phyloP scores from a whole-genome alignment of 768 basidiomycete genomes.

The Suillus subaureus region DNA sequence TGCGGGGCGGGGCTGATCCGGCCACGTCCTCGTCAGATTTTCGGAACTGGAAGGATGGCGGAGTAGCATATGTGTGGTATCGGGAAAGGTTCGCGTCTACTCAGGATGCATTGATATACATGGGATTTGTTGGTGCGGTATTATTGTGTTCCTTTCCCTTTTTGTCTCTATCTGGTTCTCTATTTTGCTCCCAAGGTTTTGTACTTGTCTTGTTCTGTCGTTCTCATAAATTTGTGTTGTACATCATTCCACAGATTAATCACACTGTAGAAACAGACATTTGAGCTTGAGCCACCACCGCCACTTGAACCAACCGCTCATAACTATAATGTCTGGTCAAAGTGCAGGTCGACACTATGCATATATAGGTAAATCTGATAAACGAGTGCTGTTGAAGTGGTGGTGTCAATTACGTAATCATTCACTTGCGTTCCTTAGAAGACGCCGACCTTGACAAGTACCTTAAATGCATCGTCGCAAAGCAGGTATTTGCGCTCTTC shows the following conservation, averaged over 20 bases:
- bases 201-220: not conserved
- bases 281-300: no score
- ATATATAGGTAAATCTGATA: no score
- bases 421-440: not conserved
- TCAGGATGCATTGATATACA: not conserved
- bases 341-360: no score
- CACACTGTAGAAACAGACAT: no score
- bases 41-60: not conserved
- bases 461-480: constrained; percentile 10
- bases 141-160: not conserved
- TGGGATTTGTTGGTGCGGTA: not conserved
- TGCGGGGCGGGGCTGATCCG: not conserved
- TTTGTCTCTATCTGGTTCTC: not conserved
- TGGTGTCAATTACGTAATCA: not conserved
- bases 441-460: not conserved
- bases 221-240: not conserved
- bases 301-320: no score
- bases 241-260: not conserved
- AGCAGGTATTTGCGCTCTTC: constrained; percentile 4
- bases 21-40: not conserved
- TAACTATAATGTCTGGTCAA: no score
- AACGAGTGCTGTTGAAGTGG: no score
- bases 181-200: not conserved
- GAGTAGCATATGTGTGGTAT: not conserved
- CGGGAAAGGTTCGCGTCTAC: not conserved